Conservation (phyloP, 306 rosid species). For the Sicyos baderoa region DNA sequence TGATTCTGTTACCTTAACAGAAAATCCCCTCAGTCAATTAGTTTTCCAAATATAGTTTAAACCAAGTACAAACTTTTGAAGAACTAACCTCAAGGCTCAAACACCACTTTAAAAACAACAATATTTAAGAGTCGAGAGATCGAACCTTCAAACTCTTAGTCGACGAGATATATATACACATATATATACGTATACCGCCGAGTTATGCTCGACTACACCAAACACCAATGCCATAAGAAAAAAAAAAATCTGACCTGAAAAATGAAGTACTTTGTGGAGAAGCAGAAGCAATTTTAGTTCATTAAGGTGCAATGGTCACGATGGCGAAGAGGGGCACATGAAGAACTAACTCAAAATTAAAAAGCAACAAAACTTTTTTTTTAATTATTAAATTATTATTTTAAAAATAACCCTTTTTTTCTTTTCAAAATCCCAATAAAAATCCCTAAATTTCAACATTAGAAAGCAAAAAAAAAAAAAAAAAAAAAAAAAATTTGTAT, state of each 20-base stretch:
- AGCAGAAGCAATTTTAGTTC: neutral
- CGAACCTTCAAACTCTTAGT: too few relatives aligned
- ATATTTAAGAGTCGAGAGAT: too few relatives aligned
- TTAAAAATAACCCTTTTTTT: too few relatives aligned
- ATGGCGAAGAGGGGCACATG: slow-evolving; percentile 99
- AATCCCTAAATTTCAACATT: neutral
- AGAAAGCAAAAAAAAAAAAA: too few relatives aligned
- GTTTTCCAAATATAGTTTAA: neutral
- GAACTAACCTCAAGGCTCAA: too few relatives aligned
- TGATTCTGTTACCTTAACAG: neutral
- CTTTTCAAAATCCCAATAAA: neutral
- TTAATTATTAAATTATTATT: too few relatives aligned
- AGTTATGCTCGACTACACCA: too few relatives aligned
- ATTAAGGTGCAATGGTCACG: slow-evolving; percentile 60
- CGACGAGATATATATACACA: too few relatives aligned
- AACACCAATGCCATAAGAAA: neutral
- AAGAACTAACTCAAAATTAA: slow-evolving; percentile 56
- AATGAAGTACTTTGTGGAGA: neutral
- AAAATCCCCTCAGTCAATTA: neutral
- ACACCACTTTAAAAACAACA: too few relatives aligned
- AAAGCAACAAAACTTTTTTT: neutral
- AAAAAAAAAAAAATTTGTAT: neutral
- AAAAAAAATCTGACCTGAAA: neutral
- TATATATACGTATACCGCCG: too few relatives aligned
- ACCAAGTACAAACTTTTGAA: neutral